Conservation (phyloP, 768 basidiomycete genomes). For the Rhodotorula babjevae region DNA sequence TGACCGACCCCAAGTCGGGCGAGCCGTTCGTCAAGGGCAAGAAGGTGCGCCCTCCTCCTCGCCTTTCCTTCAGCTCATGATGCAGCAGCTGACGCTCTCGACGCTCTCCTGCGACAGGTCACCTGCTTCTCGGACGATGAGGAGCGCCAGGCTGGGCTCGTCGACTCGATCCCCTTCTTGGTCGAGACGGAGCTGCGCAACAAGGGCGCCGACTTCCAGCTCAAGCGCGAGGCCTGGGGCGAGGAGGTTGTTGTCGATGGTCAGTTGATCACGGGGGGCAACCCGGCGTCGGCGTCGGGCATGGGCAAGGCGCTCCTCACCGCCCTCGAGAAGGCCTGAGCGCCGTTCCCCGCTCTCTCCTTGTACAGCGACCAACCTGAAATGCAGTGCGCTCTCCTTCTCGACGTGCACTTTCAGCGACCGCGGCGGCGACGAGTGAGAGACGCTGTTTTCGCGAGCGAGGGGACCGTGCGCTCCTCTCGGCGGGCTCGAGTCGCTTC, state of each 20-base stretch:
- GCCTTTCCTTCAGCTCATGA: too few relatives aligned
- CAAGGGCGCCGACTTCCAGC: conserved; percentile 65
- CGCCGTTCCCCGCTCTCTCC: not conserved
- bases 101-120: conserved; percentile 43
- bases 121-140: conserved; percentile 72
- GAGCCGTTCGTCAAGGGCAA: conserved; percentile 47
- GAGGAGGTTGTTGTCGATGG: conserved; percentile 56
- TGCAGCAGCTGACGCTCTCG: too few relatives aligned
- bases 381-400: too few relatives aligned
- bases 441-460: too few relatives aligned
- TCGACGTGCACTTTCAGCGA: not conserved
- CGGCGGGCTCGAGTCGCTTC: too few relatives aligned
- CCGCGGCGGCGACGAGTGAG: conserved; percentile 32
- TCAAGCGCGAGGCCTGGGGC: conserved; percentile 57
- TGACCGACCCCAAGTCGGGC: conserved; percentile 15
- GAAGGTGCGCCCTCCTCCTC: conserved; percentile 43
- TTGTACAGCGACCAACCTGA: too few relatives aligned
- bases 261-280: conserved; percentile 65
- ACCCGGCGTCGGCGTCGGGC: conserved; percentile 61
- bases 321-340: conserved; percentile 47
- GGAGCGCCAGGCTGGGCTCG: conserved; percentile 53
- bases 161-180: conserved; percentile 61
- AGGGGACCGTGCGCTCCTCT: too few relatives aligned
- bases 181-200: conserved; percentile 62
- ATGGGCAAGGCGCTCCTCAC: conserved; percentile 60